Percentiles rank a stretch among this genome's conserved stretches.
Evolutionary conservation across 441 rosid species (phyloP).

Genomic region (Jatropha podagrica): DNA sequence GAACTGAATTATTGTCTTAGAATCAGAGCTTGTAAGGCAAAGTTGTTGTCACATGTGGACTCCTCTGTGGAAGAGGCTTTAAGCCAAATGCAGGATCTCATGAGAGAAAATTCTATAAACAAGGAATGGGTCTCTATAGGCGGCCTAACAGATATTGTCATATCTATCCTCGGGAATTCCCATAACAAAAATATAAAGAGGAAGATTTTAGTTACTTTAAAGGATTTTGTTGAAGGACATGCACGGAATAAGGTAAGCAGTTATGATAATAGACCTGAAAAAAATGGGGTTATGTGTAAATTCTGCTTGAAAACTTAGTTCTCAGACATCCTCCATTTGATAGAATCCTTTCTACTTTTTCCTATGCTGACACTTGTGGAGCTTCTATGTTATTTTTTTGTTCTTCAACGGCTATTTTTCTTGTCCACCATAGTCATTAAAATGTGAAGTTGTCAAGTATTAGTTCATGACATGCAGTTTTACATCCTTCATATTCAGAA

Average conservation of each 20-base stretch:
- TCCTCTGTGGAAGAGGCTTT: conserved; percentile 45
- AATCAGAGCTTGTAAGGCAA: conserved; percentile 50
- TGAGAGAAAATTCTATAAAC: conserved; percentile 57
- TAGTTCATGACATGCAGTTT: neutral
- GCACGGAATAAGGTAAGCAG: conserved; percentile 52
- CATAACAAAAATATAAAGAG: conserved; percentile 49
- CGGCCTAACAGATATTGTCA: conserved; percentile 49
- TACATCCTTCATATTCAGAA: neutral
- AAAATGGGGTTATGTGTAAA: neutral
- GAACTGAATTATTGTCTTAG: conserved; percentile 64
- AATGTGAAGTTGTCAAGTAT: neutral
- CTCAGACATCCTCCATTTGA: neutral
- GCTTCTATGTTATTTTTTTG: neutral
- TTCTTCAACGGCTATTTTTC: neutral
- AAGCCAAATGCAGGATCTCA: conserved; percentile 52
- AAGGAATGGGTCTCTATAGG: conserved; percentile 65
- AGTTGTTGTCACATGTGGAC: conserved; percentile 43
- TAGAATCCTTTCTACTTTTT: neutral
- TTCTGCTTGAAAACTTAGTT: conserved; percentile 7
- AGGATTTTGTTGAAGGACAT: conserved; percentile 51
- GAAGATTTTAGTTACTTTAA: conserved; percentile 51
- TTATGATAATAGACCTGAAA: neutral
- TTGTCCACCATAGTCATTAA: conserved; percentile 1
- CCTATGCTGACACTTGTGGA: neutral
- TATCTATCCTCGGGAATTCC: conserved; percentile 45